phyloP scores from a whole-genome alignment of 1,139 yeast species.

The Kazachstania sp. region DNA sequence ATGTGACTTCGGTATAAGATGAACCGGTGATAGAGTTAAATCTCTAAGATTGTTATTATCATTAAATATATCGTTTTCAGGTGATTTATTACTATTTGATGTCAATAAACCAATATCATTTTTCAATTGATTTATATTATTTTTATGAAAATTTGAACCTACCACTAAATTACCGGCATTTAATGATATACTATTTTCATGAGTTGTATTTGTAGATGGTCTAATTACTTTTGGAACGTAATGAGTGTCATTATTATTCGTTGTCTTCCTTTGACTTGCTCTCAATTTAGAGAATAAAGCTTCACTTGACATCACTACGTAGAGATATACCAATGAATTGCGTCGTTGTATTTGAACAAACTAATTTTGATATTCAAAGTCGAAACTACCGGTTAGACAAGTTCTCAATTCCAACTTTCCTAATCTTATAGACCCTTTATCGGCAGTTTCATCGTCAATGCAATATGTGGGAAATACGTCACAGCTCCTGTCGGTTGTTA shows the following conservation, averaged over 20 bases:
- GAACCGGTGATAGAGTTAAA: not conserved
- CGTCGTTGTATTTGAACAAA: too few relatives aligned
- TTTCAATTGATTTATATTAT: not conserved
- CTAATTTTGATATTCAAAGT: too few relatives aligned
- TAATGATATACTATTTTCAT: conserved; percentile 17
- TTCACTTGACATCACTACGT: not conserved
- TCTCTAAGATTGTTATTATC: not conserved
- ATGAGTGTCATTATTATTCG: not conserved
- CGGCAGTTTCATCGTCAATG: too few relatives aligned
- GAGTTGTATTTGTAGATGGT: conserved; percentile 14
- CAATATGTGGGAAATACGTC: too few relatives aligned
- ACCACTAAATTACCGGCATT: conserved; percentile 19
- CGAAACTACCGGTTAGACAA: too few relatives aligned
- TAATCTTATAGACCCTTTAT: too few relatives aligned
- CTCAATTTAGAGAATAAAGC: not conserved
- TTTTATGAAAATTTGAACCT: conserved; percentile 10
- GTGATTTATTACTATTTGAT: not conserved
- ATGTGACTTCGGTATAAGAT: not conserved
- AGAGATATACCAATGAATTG: too few relatives aligned
- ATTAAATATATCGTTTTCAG: not conserved
- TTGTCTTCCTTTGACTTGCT: not conserved
- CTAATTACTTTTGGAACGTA: conserved; percentile 6
- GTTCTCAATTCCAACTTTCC: too few relatives aligned
- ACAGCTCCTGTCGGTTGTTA: too few relatives aligned
- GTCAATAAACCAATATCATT: not conserved